Evolutionary conservation across 257 asterid species (phyloP), one percentile per base, ranked within the genome.

Genomic region (Fraxinus pennsylvanica): DNA sequence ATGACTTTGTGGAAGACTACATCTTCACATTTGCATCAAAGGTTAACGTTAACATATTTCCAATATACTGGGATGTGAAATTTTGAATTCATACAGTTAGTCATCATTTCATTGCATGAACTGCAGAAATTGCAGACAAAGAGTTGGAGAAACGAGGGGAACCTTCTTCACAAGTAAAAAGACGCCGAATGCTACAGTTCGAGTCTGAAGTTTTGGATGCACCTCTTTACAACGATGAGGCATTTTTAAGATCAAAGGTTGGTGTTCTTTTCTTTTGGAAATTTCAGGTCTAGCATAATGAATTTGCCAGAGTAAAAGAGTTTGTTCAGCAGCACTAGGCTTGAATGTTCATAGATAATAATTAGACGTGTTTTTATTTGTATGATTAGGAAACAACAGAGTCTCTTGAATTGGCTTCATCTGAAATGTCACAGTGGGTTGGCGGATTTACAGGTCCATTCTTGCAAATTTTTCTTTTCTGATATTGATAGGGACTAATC

Each of bases 111-210:
- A 68, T 5, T 65, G 36, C 73, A 66, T 81, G 72, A 73, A 80
- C 69, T 86, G 83, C 92, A 91, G 97, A 83, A 78, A 84, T 80
- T 72, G 79, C 59, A 54, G 88, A 82, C 38, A 87, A 91, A 85
- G 97, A 86, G 22, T 15, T 76, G 32, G 86, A 82, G 68, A 81
- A 80, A 66, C 67, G 67, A 77, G 81, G 70, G 57, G 97, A 89
- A 85, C 85, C 85, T 59, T 84, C 89, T 39, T 81, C 87, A 32
- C 97, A 90, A 85, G 87, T 82, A 6, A 92, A 95, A 82, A 92
- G 98, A 87, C 97, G 98, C 36, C 81, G 98, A 61, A 88, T 87
- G 89, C 92, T 95, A 77, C 94, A 90, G 77, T 95, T 92, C 75
- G 96, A 90, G 71, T 73, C 94, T 63, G 94, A 91, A 85, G 87